These are phyloP conservation scores for Pichia thaimueangensis DNA, from an alignment of 805 yeast genomes.

Conservation along the genomic window DNA sequence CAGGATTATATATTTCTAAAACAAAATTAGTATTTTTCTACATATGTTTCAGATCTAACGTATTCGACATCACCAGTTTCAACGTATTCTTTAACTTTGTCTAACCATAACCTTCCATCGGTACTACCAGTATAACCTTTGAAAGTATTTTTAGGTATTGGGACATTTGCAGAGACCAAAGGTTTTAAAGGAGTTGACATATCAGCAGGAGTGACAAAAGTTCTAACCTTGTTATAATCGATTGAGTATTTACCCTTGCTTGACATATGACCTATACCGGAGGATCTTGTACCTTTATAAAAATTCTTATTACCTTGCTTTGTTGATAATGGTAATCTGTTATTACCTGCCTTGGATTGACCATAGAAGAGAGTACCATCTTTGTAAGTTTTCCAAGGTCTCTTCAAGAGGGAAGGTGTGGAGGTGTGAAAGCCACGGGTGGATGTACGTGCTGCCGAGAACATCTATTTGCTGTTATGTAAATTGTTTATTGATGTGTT, in stretches of 20 bases:
- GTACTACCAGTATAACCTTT: slow-evolving; percentile 61
- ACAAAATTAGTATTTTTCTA: slow-evolving; percentile 27
- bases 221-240: slow-evolving; percentile 80
- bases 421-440: slow-evolving; percentile 12
- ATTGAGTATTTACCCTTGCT: slow-evolving; percentile 72
- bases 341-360: slow-evolving; percentile 66
- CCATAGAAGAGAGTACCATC: slow-evolving; percentile 88
- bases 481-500: not conserved
- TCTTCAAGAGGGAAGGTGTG: slow-evolving; percentile 41
- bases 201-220: slow-evolving; percentile 75
- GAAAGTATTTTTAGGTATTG: slow-evolving; percentile 61
- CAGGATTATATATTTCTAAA: too few species aligned
- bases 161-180: slow-evolving; percentile 67
- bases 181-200: slow-evolving; percentile 48
- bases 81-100: slow-evolving; percentile 68
- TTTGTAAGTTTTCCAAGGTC: slow-evolving; percentile 85
- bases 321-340: slow-evolving; percentile 77
- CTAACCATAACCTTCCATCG: slow-evolving; percentile 67
- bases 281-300: slow-evolving; percentile 94
- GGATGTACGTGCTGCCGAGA: slow-evolving; percentile 1
- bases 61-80: slow-evolving; percentile 57
- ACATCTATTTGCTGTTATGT: not conserved
- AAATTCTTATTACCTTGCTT: slow-evolving; percentile 91
- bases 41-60: slow-evolving; percentile 21
- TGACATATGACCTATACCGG: slow-evolving; percentile 75